Evolutionary conservation across 805 yeast species (phyloP).

Genomic region (Yamadazyma endophytica): DNA sequence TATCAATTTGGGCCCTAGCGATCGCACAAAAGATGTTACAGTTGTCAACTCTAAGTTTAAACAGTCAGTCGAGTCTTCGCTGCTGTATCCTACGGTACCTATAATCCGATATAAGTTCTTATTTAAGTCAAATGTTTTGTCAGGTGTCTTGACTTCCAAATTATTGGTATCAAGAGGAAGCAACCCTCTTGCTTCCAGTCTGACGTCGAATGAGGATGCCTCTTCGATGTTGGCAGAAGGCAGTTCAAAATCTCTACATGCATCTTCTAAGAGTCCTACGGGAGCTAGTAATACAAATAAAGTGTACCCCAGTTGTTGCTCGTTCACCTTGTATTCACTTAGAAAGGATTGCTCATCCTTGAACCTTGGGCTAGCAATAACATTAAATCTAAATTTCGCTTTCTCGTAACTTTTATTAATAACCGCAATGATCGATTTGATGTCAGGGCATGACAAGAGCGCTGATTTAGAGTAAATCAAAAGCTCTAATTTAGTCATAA

Average conservation of each 20-base stretch:
- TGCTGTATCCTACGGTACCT: conserved; percentile 19
- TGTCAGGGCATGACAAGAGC: not conserved
- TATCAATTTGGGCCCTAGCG: conserved; percentile 27
- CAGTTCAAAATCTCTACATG: conserved; percentile 20
- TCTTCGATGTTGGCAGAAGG: conserved; percentile 16
- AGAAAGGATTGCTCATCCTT: conserved; percentile 17
- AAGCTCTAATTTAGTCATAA: not conserved
- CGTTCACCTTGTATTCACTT: conserved; percentile 22
- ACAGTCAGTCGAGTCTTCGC: not conserved
- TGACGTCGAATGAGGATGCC: conserved; percentile 22
- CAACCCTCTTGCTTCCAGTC: conserved; percentile 17
- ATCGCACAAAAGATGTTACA: conserved; percentile 47
- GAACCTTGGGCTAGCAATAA: conserved; percentile 41
- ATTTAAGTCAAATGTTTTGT: conserved; percentile 15
- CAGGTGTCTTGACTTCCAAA: conserved; percentile 14
- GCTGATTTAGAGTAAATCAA: not conserved
- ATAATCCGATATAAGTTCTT: conserved; percentile 18
- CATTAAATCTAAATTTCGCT: conserved; percentile 39
- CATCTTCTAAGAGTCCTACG: conserved; percentile 14
- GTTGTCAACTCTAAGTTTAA: conserved; percentile 44
- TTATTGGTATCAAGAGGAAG: conserved; percentile 7
- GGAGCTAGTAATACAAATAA: conserved; percentile 27
- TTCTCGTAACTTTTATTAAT: conserved; percentile 51
- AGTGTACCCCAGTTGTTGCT: conserved; percentile 11
- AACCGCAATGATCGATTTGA: conserved; percentile 10